phyloP scores from a whole-genome alignment of 345 rosid genomes.

The Dimocarpus longan region DNA sequence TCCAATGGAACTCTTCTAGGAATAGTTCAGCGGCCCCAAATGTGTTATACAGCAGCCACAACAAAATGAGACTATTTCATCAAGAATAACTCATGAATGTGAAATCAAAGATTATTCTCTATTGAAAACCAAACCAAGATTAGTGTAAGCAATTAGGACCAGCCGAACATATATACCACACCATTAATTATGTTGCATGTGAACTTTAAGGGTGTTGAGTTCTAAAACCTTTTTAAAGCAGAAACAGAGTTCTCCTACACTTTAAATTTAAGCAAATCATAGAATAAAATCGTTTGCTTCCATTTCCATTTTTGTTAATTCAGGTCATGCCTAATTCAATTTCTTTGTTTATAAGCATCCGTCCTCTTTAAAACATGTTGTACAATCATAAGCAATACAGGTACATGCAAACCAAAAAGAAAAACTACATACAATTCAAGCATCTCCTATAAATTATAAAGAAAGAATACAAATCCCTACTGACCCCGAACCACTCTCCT shows the following conservation, averaged over 20 bases:
- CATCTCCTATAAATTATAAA: slow-evolving; percentile 15
- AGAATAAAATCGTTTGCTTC: slow-evolving; percentile 1
- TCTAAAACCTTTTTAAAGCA: neutral
- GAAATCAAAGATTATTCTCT: neutral
- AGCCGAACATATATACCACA: neutral
- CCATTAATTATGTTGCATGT: neutral
- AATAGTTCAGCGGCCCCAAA: neutral
- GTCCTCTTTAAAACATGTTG: neutral
- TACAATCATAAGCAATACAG: neutral
- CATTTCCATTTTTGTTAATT: neutral
- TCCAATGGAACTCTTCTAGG: neutral
- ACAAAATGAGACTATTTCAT: slow-evolving; percentile 3
- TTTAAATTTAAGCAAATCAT: neutral
- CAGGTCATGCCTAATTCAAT: neutral
- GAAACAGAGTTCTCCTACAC: neutral
- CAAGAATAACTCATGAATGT: neutral
- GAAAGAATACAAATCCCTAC: slow-evolving; percentile 18
- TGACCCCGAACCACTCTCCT: slow-evolving; percentile 74
- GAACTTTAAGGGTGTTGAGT: neutral
- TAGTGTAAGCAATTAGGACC: slow-evolving; percentile 1
- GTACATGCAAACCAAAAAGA: neutral
- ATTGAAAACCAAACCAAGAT: neutral
- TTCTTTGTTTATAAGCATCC: neutral
- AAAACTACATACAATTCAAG: neutral
- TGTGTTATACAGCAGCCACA: slow-evolving; percentile 3